phyloP scores from a whole-genome alignment of 2,329 filamentous ascomycete genomes.

The Xylogone sp. region DNA sequence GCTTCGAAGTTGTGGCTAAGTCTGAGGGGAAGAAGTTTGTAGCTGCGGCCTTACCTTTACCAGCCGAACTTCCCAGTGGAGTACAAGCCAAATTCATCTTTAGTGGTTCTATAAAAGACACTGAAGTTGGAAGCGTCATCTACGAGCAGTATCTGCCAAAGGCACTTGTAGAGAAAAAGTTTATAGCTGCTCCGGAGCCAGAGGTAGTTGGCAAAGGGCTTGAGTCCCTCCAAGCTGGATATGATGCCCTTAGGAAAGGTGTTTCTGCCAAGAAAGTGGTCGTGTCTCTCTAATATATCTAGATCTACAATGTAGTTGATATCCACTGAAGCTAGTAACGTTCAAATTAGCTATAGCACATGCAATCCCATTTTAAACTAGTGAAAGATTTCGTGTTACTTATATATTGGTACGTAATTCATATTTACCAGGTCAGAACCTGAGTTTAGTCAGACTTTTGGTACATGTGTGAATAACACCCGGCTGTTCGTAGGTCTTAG shows the following conservation, averaged over 20 bases:
- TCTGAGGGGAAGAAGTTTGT: conserved; percentile 18
- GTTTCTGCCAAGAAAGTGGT: conserved; percentile 33
- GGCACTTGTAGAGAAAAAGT: conserved; percentile 30
- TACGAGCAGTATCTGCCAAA: conserved; percentile 27
- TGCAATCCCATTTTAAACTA: no score
- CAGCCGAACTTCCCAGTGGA: conserved; percentile 4
- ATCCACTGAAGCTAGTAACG: no score
- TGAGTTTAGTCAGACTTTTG: no score
- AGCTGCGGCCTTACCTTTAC: not conserved
- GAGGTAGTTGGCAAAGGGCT: conserved; percentile 36
- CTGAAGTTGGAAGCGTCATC: conserved; percentile 25
- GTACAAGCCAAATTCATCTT: conserved; percentile 23
- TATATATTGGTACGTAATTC: no score
- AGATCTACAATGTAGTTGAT: no score
- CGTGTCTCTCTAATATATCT: not conserved
- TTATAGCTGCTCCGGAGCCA: conserved; percentile 29
- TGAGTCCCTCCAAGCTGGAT: conserved; percentile 33
- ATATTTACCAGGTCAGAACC: no score
- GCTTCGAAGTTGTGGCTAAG: conserved; percentile 22
- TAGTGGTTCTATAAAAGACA: conserved; percentile 17
- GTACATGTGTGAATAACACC: no score
- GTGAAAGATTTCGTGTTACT: no score
- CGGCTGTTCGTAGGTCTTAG: no score
- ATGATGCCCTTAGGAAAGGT: conserved; percentile 31
- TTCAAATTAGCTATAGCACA: no score